These are phyloP conservation scores for Daldinia childiae DNA, from an alignment of 495 filamentous ascomycete species.

Conservation along the genomic window DNA sequence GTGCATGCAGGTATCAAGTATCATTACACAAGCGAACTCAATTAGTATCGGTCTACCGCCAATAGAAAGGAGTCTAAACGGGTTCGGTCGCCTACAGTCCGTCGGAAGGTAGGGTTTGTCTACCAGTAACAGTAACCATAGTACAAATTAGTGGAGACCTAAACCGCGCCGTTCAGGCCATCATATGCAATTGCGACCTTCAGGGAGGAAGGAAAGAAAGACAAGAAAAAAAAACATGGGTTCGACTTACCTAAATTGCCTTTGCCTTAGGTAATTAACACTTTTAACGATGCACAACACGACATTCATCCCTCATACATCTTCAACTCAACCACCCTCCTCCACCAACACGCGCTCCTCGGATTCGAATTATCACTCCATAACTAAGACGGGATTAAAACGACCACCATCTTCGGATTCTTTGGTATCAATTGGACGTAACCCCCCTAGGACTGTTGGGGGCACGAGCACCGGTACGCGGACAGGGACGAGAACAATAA, in stretches of 20 bases:
- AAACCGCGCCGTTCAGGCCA: neutral
- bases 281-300: constrained; percentile 39
- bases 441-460: neutral
- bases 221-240: constrained; percentile 18
- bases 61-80: constrained; percentile 13
- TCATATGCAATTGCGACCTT: constrained; percentile 4
- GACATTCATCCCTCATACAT: constrained; percentile 31
- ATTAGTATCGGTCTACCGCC: neutral
- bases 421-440: constrained; percentile 29
- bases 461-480: constrained; percentile 13
- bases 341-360: constrained; percentile 5
- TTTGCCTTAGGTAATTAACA: constrained; percentile 20
- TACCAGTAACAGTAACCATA: neutral
- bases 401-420: constrained; percentile 22
- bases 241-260: constrained; percentile 28
- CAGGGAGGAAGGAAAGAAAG: neutral
- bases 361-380: constrained; percentile 10
- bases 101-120: constrained; percentile 1
- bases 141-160: neutral
- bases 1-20: constrained; percentile 4
- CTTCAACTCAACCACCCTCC: constrained; percentile 11
- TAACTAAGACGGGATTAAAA: constrained; percentile 19
- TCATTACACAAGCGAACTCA: neutral
- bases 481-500: constrained; percentile 36
- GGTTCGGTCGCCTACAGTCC: constrained; percentile 15